Conservation (phyloP, 2,329 filamentous ascomycete species). For the Colletotrichum neosansevieriae region DNA sequence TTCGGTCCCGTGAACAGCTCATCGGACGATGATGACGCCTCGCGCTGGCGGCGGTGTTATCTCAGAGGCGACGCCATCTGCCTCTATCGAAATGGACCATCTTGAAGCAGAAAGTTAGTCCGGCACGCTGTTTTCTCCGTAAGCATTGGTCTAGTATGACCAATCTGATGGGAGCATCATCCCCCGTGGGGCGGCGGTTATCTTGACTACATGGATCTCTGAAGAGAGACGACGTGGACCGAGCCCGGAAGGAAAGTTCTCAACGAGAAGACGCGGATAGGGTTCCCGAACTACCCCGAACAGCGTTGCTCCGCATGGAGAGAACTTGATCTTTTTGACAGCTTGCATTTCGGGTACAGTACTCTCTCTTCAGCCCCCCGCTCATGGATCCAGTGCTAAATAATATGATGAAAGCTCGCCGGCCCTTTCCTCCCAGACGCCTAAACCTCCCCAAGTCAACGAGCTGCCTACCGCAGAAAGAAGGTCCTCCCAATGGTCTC, state of each 20-base stretch:
- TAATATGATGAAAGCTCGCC: neutral
- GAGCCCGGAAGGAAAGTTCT: neutral
- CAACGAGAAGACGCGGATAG: neutral
- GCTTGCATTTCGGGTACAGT: neutral
- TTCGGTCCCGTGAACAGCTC: slow-evolving; percentile 1
- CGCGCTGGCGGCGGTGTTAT: neutral
- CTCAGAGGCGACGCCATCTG: neutral
- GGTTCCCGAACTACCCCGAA: too few species aligned
- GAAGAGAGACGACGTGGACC: neutral
- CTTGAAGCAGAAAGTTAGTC: too few species aligned
- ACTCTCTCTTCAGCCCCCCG: neutral
- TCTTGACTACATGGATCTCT: neutral
- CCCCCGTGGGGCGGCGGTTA: neutral
- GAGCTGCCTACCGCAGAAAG: too few species aligned
- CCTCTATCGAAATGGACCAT: neutral
- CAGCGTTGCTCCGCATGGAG: neutral
- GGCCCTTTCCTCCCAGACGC: neutral
- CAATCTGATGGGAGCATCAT: neutral
- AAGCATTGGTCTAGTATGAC: neutral
- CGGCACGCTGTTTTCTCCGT: neutral
- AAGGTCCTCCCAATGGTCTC: too few species aligned
- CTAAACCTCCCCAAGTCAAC: too few species aligned
- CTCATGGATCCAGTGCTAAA: neutral
- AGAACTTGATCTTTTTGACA: neutral
- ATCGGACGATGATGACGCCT: slow-evolving; percentile 11